Evolutionary conservation across 495 filamentous ascomycete species (phyloP).

Genomic region (Pyronema domesticum): DNA sequence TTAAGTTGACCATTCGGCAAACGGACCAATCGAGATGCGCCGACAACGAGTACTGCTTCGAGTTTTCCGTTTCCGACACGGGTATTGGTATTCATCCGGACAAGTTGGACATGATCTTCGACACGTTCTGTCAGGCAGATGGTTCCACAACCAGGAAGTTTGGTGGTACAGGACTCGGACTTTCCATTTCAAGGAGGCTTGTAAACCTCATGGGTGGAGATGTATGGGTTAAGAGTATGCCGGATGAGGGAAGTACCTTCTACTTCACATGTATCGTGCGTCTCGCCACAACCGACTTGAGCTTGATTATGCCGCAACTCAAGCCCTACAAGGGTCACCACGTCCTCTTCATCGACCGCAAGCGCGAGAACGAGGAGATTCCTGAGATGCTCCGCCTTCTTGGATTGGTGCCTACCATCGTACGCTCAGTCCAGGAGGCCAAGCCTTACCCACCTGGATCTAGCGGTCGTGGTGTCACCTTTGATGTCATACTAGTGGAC

Average conservation of each 20-base stretch:
- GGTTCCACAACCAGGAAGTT: constrained; percentile 95
- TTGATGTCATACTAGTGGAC: constrained; percentile 96
- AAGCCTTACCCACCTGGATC: constrained; percentile 33
- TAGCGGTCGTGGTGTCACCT: constrained; percentile 41
- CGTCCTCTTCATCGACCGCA: constrained; percentile 93
- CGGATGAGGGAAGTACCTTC: constrained; percentile 86
- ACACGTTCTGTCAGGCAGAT: constrained; percentile 98
- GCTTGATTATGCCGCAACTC: constrained; percentile 64
- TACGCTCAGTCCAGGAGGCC: constrained; percentile 45
- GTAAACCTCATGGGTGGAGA: constrained; percentile 96
- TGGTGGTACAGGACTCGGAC: constrained; percentile 83
- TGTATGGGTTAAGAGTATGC: constrained; percentile 90
- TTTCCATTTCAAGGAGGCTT: constrained; percentile 90
- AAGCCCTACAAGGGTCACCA: constrained; percentile 80
- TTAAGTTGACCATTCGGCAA: constrained; percentile 80
- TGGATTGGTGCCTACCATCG: constrained; percentile 63
- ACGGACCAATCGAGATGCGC: constrained; percentile 48
- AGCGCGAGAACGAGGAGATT: constrained; percentile 59
- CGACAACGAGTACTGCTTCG: constrained; percentile 71
- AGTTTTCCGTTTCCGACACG: constrained; percentile 93
- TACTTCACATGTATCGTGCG: constrained; percentile 93
- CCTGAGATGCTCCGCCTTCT: constrained; percentile 61
- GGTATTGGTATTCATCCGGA: constrained; percentile 93
- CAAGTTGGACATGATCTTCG: constrained; percentile 95
- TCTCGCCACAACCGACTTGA: constrained; percentile 65